Evolutionary conservation across 768 basidiomycete genomes (phyloP).

Genomic region (Termitomyces sp.): DNA sequence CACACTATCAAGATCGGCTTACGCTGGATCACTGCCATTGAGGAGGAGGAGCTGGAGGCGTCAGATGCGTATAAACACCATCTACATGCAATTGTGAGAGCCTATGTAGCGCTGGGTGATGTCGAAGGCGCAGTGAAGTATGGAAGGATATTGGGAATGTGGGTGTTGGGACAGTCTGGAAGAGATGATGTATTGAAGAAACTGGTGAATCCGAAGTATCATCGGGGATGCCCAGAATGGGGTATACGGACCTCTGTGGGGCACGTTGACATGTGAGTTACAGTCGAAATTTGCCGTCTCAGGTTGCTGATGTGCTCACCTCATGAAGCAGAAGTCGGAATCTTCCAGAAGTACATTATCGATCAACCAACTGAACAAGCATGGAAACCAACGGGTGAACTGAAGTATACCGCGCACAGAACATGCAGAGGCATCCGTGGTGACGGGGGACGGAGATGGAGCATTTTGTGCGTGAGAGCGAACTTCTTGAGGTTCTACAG

Average conservation of each 20-base stretch:
- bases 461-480: too few relatives aligned
- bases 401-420: too few relatives aligned
- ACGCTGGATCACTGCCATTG: conserved; percentile 13
- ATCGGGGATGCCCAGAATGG: conserved; percentile 9
- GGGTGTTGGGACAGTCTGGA: conserved; percentile 12
- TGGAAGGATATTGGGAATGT: conserved; percentile 11
- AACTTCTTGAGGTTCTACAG: too few relatives aligned
- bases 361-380: too few relatives aligned
- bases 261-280: neutral
- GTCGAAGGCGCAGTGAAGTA: conserved; percentile 11
- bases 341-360: too few relatives aligned
- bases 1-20: conserved; percentile 15
- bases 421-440: too few relatives aligned
- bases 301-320: neutral
- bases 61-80: conserved; percentile 13
- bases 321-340: too few relatives aligned
- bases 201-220: conserved; percentile 9
- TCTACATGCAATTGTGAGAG: conserved; percentile 12
- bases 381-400: too few relatives aligned
- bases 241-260: conserved; percentile 1
- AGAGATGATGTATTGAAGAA: conserved; percentile 8
- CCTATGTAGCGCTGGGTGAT: conserved; percentile 15
- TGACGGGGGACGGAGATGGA: too few relatives aligned
- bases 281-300: neutral
- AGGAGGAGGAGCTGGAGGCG: conserved; percentile 15